Base-by-base conservation (phyloP, 345 rosid species). In the Gossypium anomalum region DNA sequence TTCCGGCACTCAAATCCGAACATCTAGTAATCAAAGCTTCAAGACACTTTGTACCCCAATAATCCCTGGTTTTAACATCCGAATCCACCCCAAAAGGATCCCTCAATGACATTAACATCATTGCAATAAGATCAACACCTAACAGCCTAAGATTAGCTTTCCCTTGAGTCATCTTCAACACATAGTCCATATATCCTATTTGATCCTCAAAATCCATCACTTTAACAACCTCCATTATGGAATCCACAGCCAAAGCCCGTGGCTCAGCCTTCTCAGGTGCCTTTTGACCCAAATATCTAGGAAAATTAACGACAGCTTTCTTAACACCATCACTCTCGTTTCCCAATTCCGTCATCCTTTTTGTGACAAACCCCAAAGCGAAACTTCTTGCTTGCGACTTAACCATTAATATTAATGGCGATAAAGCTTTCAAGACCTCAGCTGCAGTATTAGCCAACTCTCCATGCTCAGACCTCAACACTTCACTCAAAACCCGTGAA, bases 251-350 rank as follows among this genome's bases (percentile, higher is more conserved):
- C 67, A 74, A 78, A 10, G 90, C 93, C 79, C 98, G 86, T 0
- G 87, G 89, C 80, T 92, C 98, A 1, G 94, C 93, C 87, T 91
- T 94, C 87, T 88, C 98, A 16, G 93, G 98, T 11, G 95, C 97
- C 87, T 89, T 93, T 15, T 81, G 86, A 59, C 72, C 86, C 83
- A 94, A 79, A 78, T 85, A 92, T 80, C 78, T 87, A 0, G 92
- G 98, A 71, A 92, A 84, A 85, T 85, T 91, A 58, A 81, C 81
- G 11, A 87, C 76, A 2, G 94, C 90, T 53, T 86, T 87, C 67
- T 83, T 87, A 74, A 89, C 61, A 4, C 83, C 91, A 2, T 68
- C 83, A 7, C 83, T 83, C 71, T 80, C 77, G 74, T 76, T 83
- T 4, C 78, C 83, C 77, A 70, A 52, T 3, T 76, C 82, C 74